phyloP scores from a whole-genome alignment of 768 basidiomycete species.

The Rhodotorula paludigena region DNA sequence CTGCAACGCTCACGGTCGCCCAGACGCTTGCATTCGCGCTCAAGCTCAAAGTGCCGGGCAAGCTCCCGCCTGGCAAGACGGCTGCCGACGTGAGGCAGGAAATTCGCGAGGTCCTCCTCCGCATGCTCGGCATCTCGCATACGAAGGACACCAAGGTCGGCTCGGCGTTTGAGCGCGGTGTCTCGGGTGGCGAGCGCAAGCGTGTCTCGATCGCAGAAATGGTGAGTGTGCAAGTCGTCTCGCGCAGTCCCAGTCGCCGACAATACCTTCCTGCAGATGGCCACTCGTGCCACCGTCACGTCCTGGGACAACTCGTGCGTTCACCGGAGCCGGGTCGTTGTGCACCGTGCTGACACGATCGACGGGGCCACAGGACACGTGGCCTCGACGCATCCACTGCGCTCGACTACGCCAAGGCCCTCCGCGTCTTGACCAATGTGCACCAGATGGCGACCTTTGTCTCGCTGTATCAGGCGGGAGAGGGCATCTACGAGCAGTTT shows the following conservation, averaged over 20 bases:
- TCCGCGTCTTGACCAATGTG: slow-evolving; percentile 79
- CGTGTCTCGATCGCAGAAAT: slow-evolving; percentile 52
- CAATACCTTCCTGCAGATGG: slow-evolving; percentile 43
- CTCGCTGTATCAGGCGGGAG: slow-evolving; percentile 81
- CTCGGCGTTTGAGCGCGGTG: slow-evolving; percentile 50
- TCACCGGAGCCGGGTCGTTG: too few species aligned
- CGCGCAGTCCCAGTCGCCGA: too few species aligned
- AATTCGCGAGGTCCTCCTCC: slow-evolving; percentile 50
- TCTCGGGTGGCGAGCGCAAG: slow-evolving; percentile 53
- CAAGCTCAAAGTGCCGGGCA: slow-evolving; percentile 51
- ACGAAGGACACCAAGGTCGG: slow-evolving; percentile 50
- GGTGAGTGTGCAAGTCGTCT: slow-evolving; percentile 44
- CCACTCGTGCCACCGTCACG: slow-evolving; percentile 46
- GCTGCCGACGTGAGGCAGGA: slow-evolving; percentile 45
- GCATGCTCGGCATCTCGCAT: slow-evolving; percentile 57
- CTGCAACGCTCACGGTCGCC: slow-evolving; percentile 74
- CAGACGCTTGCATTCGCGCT: slow-evolving; percentile 64
- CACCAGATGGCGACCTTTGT: slow-evolving; percentile 67
- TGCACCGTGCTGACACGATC: too few species aligned
- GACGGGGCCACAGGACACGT: too few species aligned
- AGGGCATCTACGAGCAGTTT: slow-evolving; percentile 57
- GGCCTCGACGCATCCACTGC: slow-evolving; percentile 75
- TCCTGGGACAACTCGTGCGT: slow-evolving; percentile 54
- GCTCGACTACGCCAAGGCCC: slow-evolving; percentile 71
- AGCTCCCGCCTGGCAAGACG: slow-evolving; percentile 30